These are phyloP conservation scores for Hypericum perforatum DNA, from an alignment of 345 rosid genomes.

Conservation along the genomic window DNA sequence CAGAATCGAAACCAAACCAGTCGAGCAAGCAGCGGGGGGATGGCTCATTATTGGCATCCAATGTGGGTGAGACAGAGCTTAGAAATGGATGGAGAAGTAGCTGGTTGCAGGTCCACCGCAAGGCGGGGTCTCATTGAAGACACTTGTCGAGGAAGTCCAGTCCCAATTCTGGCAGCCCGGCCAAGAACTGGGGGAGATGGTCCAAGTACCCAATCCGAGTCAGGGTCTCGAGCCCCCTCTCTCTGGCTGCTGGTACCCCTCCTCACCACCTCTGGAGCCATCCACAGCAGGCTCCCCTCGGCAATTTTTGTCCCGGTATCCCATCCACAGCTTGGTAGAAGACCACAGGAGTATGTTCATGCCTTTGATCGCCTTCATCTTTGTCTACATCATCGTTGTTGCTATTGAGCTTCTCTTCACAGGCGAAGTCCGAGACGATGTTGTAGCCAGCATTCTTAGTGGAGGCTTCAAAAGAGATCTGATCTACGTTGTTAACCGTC, in stretches of 20 bases:
- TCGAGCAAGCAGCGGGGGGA: conserved; percentile 76
- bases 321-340: conserved; percentile 33
- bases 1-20: conserved; percentile 41
- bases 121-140: conserved; percentile 34
- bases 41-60: conserved; percentile 21
- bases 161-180: conserved; percentile 40
- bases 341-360: conserved; percentile 42
- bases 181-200: conserved; percentile 40
- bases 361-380: too few relatives aligned
- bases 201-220: conserved; percentile 43
- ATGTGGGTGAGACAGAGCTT: conserved; percentile 14
- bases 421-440: conserved; percentile 42
- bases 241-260: conserved; percentile 56
- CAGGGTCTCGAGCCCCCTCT: conserved; percentile 41
- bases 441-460: conserved; percentile 30
- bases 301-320: background rate
- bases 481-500: conserved; percentile 7
- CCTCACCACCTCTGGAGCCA: conserved; percentile 57
- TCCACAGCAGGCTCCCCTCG: conserved; percentile 80
- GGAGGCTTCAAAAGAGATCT: conserved; percentile 15
- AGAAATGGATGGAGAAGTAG: conserved; percentile 59
- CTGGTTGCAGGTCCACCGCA: conserved; percentile 70
- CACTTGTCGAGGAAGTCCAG: too few relatives aligned
- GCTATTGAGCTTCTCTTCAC: conserved; percentile 49
- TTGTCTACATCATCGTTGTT: too few relatives aligned